Percentiles rank a stretch among this genome's conserved stretches.
Evolutionary conservation across 768 basidiomycete species (phyloP).

Genomic region (Panaeolus cyanescens): DNA sequence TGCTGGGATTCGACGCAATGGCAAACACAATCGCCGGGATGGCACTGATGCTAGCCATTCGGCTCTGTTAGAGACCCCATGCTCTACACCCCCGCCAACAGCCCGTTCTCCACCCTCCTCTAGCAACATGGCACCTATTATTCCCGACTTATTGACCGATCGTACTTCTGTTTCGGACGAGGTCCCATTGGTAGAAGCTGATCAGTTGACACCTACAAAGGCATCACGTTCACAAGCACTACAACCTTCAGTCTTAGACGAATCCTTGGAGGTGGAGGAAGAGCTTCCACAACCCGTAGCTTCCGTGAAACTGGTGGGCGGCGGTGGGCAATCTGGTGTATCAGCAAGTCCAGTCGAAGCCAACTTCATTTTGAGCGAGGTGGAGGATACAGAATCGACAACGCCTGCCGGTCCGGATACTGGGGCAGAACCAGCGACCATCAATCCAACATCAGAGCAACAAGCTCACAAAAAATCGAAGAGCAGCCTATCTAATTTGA

Average conservation of each 20-base stretch:
- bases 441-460: slow-evolving; percentile 21
- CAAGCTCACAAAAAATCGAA: slow-evolving; percentile 57
- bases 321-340: slow-evolving; percentile 46
- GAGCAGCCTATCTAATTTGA: slow-evolving; percentile 57
- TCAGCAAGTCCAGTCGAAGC: slow-evolving; percentile 12
- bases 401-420: neutral
- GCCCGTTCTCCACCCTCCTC: slow-evolving; percentile 16
- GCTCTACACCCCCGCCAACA: slow-evolving; percentile 15
- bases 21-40: slow-evolving; percentile 23
- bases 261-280: slow-evolving; percentile 11
- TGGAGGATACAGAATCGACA: neutral
- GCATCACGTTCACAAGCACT: neutral
- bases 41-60: slow-evolving; percentile 22
- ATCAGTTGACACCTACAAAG: neutral
- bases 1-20: slow-evolving; percentile 18
- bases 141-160: slow-evolving; percentile 54
- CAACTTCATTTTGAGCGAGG: neutral
- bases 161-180: slow-evolving; percentile 28
- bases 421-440: neutral
- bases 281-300: slow-evolving; percentile 30
- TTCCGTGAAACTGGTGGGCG: slow-evolving; percentile 63
- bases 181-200: neutral
- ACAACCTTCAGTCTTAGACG: slow-evolving; percentile 3
- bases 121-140: slow-evolving; percentile 23
- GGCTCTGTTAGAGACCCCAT: slow-evolving; percentile 21